Base-by-base conservation (phyloP, 257 asterid genomes). In the Voacanga thouarsii region DNA sequence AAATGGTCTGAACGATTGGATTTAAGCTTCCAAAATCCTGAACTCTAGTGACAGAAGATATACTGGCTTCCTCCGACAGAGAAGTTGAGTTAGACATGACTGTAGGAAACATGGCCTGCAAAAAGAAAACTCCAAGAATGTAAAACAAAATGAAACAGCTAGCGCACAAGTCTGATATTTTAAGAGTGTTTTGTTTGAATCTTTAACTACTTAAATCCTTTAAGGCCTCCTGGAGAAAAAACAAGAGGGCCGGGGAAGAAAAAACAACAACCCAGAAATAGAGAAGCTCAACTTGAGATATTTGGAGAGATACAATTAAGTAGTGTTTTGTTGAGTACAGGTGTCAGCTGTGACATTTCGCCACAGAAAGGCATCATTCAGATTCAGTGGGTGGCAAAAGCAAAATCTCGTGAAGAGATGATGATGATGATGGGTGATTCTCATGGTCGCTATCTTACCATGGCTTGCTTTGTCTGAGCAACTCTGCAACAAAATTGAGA, bases 61-160 rank as follows among this genome's bases (percentile, higher is more conserved):
- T 82, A 88, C 89, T 84, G 21, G 83, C 78, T 76, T 89, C 92
- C 8, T 89, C 93, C 53, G 93, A 87, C 72, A 83, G 24, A 60
- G 84, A 82, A 68, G 80, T 71, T 74, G 92, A 88, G 82, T 78
- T 85, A 59, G 91, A 81, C 65, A 87, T 78, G 78, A 77, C 80
- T 64, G 81, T 66, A 41, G 88, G 84, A 85, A 89, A 88, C 92
- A 92, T 89, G 82, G 77, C 76, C 75, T 19, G 28, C 41, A 72
- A 28, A 57, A 45, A 77, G 75, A 50, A 76, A 53, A 65, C 21
- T 50, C 45, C 59, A 74, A 68, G 59, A n/a, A 81, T 60, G 75
- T 76, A 75, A 44, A 78, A 75, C 41, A 65, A 26, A n/a, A 41
- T 37, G 39, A 78, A 37, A 55, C 9, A 79, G 50, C 67, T 73